Evolutionary conservation across 1,284 basidiomycete genomes (phyloP).

Genomic region (Cryptococcus jaspeensis): DNA sequence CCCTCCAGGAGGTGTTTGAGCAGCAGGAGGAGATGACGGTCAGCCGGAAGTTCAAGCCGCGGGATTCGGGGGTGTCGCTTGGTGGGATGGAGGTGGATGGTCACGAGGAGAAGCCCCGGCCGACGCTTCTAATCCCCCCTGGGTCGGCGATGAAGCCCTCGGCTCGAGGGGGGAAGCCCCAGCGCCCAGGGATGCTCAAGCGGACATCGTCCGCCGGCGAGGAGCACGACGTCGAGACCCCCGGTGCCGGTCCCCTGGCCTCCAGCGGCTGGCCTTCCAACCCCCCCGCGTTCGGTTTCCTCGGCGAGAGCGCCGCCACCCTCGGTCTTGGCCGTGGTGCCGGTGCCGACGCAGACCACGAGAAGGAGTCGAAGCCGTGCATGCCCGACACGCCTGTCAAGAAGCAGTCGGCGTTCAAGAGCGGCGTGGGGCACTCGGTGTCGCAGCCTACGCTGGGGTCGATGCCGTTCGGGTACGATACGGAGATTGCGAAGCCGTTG

Average conservation of each 20-base stretch:
- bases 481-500: not conserved
- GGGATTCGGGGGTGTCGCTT: conserved; percentile 47
- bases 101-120: conserved; percentile 13
- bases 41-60: conserved; percentile 49
- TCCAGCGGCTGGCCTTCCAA: conserved; percentile 27
- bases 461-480: conserved; percentile 7
- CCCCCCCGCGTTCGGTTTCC: conserved; percentile 41
- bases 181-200: conserved; percentile 38
- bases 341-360: not conserved
- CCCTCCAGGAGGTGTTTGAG: conserved; percentile 50
- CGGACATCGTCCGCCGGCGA: conserved; percentile 42
- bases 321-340: conserved; percentile 25
- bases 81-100: conserved; percentile 17
- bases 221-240: conserved; percentile 40
- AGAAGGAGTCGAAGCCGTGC: conserved; percentile 34
- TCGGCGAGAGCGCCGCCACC: conserved; percentile 39
- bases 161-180: conserved; percentile 13
- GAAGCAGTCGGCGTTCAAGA: conserved; percentile 27
- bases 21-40: conserved; percentile 33
- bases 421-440: conserved; percentile 30
- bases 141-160: conserved; percentile 14
- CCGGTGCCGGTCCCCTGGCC: conserved; percentile 29
- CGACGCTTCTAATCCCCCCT: conserved; percentile 11
- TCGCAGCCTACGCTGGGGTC: conserved; percentile 31
- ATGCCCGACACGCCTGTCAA: conserved; percentile 54